phyloP scores from a whole-genome alignment of 148 eudicot species.

The Polygonum maritimum region DNA sequence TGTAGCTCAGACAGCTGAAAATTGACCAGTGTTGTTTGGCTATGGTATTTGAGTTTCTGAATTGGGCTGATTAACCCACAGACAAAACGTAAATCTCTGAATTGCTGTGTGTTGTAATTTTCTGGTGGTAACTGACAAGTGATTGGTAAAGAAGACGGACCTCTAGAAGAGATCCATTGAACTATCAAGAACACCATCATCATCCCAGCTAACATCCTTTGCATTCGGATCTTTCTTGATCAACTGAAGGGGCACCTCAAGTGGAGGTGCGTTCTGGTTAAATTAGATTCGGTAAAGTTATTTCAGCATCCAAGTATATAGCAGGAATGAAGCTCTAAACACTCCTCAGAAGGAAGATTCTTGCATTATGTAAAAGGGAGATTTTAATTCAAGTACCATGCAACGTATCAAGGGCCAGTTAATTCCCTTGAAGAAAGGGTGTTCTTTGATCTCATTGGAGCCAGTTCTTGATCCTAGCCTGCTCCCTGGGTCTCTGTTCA shows the following conservation, averaged over 20 bases:
- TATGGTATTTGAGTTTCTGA: not conserved
- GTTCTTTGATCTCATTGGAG: slow-evolving; percentile 72
- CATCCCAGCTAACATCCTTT: slow-evolving; percentile 60
- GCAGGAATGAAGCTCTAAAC: not conserved
- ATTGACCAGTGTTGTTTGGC: not conserved
- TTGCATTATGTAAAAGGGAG: not conserved
- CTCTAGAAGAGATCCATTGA: slow-evolving; percentile 65
- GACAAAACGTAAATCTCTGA: not conserved
- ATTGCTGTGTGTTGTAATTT: not conserved
- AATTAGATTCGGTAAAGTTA: not conserved
- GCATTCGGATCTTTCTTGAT: slow-evolving; percentile 48
- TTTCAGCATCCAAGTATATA: not conserved
- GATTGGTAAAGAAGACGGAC: slow-evolving; percentile 15
- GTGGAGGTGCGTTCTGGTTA: slow-evolving; percentile 67
- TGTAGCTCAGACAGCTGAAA: not conserved
- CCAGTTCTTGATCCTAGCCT: slow-evolving; percentile 80
- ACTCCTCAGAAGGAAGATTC: not conserved
- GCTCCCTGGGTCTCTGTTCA: slow-evolving; percentile 77
- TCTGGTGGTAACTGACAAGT: not conserved
- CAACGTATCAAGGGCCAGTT: slow-evolving; percentile 94
- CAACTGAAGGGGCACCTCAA: slow-evolving; percentile 68
- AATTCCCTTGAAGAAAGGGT: slow-evolving; percentile 77
- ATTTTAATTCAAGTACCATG: slow-evolving; percentile 43
- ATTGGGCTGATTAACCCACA: not conserved
- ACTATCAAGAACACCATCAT: slow-evolving; percentile 63